phyloP scores from a whole-genome alignment of 768 basidiomycete species.

The Agaricus blazei region DNA sequence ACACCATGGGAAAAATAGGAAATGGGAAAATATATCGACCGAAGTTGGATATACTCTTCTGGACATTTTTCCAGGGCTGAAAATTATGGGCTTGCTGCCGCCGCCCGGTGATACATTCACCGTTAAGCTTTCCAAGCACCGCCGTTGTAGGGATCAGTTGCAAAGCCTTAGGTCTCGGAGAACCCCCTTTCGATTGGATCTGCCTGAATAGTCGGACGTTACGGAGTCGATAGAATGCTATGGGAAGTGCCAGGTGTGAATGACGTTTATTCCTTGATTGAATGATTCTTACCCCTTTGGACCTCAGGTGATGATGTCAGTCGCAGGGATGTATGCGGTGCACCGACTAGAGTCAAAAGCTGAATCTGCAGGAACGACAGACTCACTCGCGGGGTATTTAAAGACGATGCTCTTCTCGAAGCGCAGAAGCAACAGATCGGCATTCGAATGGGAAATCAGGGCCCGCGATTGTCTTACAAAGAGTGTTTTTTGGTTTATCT shows the following conservation, averaged over 20 bases:
- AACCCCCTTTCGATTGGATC: neutral
- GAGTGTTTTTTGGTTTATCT: slow-evolving; percentile 7
- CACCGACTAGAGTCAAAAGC: neutral
- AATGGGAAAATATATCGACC: slow-evolving; percentile 1
- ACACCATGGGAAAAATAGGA: slow-evolving; percentile 11
- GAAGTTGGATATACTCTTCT: neutral
- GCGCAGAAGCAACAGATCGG: neutral
- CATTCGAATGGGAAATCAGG: neutral
- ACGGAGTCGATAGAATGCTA: slow-evolving; percentile 6
- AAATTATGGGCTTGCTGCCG: neutral
- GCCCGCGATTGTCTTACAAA: neutral
- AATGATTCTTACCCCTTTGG: neutral
- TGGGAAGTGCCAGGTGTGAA: slow-evolving; percentile 5
- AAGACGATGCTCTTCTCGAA: neutral
- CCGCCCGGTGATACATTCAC: neutral
- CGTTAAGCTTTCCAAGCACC: slow-evolving; percentile 2
- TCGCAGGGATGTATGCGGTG: neutral
- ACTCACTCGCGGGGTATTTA: neutral
- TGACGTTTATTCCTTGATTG: slow-evolving; percentile 8
- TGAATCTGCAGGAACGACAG: neutral
- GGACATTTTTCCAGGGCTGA: slow-evolving; percentile 1
- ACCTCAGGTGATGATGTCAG: slow-evolving; percentile 9
- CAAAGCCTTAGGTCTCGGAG: neutral
- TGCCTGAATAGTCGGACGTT: slow-evolving; percentile 5
- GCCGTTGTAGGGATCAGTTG: neutral